Percentiles rank a stretch among this genome's conserved stretches.
These are phyloP conservation scores for Whalleya microplaca DNA, from an alignment of 2,329 filamentous ascomycete species.

Conservation along the genomic window DNA sequence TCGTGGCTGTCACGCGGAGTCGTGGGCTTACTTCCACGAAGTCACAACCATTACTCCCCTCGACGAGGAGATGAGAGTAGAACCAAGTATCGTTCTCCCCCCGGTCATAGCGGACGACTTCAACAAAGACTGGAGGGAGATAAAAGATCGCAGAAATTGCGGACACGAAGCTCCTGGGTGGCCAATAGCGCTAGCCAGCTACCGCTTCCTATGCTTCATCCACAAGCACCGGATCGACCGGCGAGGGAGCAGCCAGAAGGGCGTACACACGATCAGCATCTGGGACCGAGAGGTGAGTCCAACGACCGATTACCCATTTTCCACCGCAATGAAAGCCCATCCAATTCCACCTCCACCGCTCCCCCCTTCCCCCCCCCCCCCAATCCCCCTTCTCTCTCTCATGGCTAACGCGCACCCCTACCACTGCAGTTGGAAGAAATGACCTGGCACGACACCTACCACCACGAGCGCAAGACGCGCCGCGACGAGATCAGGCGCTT, in stretches of 20 bases:
- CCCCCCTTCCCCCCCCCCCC: not conserved
- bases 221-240: conserved; percentile 24
- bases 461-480: conserved; percentile 11
- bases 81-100: conserved; percentile 8
- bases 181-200: conserved; percentile 7
- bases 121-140: conserved; percentile 6
- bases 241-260: conserved; percentile 6
- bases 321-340: too few relatives aligned
- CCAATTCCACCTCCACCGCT: not conserved
- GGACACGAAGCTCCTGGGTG: not conserved
- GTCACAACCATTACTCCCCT: conserved; percentile 15
- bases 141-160: not conserved
- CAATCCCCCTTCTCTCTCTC: too few relatives aligned
- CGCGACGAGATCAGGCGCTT: conserved; percentile 19
- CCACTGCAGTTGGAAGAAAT: conserved; percentile 23
- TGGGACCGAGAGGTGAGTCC: conserved; percentile 30
- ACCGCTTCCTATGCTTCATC: conserved; percentile 30
- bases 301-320: too few relatives aligned
- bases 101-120: conserved; percentile 13
- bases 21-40: conserved; percentile 27
- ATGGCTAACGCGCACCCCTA: not conserved
- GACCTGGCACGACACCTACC: conserved; percentile 29
- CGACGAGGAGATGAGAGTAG: not conserved
- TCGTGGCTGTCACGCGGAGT: not conserved
- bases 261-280: conserved; percentile 29